phyloP scores from a whole-genome alignment of 2,329 filamentous ascomycete genomes.

The Verticillium albo-atrum region DNA sequence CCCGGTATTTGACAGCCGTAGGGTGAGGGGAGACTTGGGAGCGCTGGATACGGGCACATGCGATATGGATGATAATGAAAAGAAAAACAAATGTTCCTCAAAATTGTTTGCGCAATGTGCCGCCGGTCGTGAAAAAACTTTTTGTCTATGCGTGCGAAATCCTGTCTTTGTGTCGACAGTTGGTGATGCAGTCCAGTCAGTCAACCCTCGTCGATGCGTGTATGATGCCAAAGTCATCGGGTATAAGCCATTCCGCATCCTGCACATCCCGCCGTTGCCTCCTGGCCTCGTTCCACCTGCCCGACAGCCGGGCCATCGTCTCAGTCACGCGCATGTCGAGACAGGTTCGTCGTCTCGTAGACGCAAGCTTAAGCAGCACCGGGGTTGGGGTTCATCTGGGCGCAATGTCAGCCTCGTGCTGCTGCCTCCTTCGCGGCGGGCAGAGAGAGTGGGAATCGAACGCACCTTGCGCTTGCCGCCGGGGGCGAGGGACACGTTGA shows the following conservation, averaged over 20 bases:
- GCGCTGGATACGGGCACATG: neutral
- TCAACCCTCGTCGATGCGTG: neutral
- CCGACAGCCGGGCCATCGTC: neutral
- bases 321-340: neutral
- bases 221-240: neutral
- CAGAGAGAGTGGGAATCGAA: conserved; percentile 4
- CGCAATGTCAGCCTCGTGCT: neutral
- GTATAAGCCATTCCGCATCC: neutral
- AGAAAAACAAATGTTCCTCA: too few relatives aligned
- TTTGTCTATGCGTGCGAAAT: neutral
- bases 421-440: neutral
- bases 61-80: conserved; percentile 3
- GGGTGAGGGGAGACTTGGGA: neutral
- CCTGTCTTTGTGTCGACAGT: neutral
- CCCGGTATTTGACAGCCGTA: neutral
- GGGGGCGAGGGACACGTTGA: conserved; percentile 85
- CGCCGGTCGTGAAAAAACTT: neutral
- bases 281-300: neutral
- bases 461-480: conserved; percentile 94
- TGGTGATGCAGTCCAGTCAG: neutral
- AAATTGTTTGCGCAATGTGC: too few relatives aligned
- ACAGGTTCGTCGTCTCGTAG: neutral
- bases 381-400: conserved; percentile 83
- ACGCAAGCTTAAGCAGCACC: conserved; percentile 24
- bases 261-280: neutral